A percentile compares a stretch with the other conserved stretches of the same genome.
phyloP scores from a whole-genome alignment of 2,329 filamentous ascomycete species.

The Pyrenochaeta sp. region DNA sequence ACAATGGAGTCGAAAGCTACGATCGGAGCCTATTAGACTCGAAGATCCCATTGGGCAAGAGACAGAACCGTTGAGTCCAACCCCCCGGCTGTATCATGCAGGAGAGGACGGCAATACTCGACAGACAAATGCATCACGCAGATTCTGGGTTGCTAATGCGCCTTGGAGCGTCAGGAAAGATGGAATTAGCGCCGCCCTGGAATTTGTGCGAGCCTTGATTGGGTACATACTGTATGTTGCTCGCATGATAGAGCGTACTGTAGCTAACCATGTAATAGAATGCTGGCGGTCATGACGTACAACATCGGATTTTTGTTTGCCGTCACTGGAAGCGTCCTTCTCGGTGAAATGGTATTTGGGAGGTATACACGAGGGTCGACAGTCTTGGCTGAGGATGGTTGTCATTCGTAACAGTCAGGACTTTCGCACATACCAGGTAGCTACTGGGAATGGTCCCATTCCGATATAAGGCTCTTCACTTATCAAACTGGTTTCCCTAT shows the following conservation, averaged over 20 bases:
- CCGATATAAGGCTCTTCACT: too few relatives aligned
- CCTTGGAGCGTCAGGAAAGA: constrained; percentile 33
- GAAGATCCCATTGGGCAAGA: constrained; percentile 22
- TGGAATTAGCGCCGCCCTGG: constrained; percentile 27
- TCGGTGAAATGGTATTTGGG: constrained; percentile 40
- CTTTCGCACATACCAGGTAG: too few relatives aligned
- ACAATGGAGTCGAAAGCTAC: constrained; percentile 24
- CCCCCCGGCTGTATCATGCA: neutral
- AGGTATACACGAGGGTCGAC: constrained; percentile 30
- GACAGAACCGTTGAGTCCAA: constrained; percentile 28
- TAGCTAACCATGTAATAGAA: constrained; percentile 21
- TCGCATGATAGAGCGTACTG: neutral
- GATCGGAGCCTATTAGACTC: constrained; percentile 11
- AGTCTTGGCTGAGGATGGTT: constrained; percentile 35
- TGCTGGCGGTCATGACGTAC: constrained; percentile 46
- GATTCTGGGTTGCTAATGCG: constrained; percentile 29
- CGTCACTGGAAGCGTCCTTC: constrained; percentile 38
- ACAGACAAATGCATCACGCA: neutral
- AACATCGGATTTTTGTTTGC: constrained; percentile 43
- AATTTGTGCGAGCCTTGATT: constrained; percentile 36
- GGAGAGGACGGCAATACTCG: constrained; percentile 2
- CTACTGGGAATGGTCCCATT: too few relatives aligned
- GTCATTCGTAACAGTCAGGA: constrained; percentile 28
- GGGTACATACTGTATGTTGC: constrained; percentile 39
- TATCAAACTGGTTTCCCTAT: too few relatives aligned